phyloP scores from a whole-genome alignment of 129 eudicot genomes.

The Daucus carota region DNA sequence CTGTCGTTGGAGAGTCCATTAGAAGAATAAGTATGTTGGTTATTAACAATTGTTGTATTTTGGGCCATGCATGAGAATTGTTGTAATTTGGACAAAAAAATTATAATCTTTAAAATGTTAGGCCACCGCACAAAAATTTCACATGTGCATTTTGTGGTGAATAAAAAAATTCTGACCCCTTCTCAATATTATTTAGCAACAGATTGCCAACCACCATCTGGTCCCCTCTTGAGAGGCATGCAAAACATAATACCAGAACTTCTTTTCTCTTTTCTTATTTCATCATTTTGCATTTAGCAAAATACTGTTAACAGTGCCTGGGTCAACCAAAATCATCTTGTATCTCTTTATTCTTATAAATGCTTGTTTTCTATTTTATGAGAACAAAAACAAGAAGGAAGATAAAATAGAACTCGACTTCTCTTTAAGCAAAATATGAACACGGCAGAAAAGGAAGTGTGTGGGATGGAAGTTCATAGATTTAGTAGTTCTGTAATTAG shows the following conservation, averaged over 20 bases:
- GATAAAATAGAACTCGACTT: neutral
- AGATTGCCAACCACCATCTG: neutral
- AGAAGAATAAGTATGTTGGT: too few species aligned
- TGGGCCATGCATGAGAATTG: neutral
- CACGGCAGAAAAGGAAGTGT: neutral
- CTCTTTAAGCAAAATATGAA: neutral
- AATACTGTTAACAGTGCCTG: neutral
- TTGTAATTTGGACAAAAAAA: neutral
- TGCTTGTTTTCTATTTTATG: neutral
- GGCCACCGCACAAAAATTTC: neutral
- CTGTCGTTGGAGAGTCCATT: too few species aligned
- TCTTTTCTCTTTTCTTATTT: neutral
- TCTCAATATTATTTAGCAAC: neutral
- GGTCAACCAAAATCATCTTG: neutral
- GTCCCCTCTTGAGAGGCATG: neutral
- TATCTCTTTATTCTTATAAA: neutral
- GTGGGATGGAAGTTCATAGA: neutral
- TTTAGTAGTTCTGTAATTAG: neutral
- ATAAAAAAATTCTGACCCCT: neutral
- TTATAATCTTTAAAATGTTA: too few species aligned
- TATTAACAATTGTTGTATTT: neutral
- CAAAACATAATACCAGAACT: neutral
- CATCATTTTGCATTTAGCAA: neutral
- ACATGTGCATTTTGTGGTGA: neutral
- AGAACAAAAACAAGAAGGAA: neutral